Evolutionary conservation across 495 filamentous ascomycete genomes (phyloP), one percentile per base, ranked within the genome.

Genomic region (Pyrenopolyporus hunteri): DNA sequence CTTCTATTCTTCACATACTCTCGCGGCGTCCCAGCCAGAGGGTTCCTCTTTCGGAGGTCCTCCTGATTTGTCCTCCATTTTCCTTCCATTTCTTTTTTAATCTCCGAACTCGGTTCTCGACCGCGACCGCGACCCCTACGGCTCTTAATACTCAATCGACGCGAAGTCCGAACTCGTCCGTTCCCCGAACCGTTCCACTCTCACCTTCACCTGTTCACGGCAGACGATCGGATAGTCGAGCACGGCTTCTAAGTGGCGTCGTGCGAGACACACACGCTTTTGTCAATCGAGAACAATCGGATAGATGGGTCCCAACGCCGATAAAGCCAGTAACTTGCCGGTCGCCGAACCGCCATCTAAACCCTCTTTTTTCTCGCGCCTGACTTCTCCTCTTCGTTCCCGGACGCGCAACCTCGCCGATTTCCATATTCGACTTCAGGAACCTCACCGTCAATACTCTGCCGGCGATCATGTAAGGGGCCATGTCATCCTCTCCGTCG

Each of bases 391-490:
- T 63, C 78, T 68, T 73, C 85, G 70, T 78, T 87, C 70, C 80
- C 88, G 80, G 22, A 66, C 73, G 39, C 89, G 91, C 66, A 86
- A 85, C 70, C 77, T 95, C 52, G 80, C 87, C 64, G 92, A 97
- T 67, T 97, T 91, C 74, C 86, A 93, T 66, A 84, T 91, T 73
- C 79, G 82, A 31, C 80, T 85, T n/a, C 85, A 93, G 63, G 92
- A 97, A 61, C 93, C 94, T 22, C 91, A 94, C 78, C 88, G 90
- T 47, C 86, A 90, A 45, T 97, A 97, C 70, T 85, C 83, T 14
- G 82, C 84, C 11, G 83, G 82, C 29, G 84, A 86, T 37, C 70
- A 82, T 55, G 82, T 87, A 11, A 78, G 77, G 57, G 94, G 94
- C 35, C 86, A 84, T 43, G 91, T 98, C 1, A 78, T 92, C 20